Base-by-base conservation (phyloP, 306 rosid species). In the Quercus engelmannii region DNA sequence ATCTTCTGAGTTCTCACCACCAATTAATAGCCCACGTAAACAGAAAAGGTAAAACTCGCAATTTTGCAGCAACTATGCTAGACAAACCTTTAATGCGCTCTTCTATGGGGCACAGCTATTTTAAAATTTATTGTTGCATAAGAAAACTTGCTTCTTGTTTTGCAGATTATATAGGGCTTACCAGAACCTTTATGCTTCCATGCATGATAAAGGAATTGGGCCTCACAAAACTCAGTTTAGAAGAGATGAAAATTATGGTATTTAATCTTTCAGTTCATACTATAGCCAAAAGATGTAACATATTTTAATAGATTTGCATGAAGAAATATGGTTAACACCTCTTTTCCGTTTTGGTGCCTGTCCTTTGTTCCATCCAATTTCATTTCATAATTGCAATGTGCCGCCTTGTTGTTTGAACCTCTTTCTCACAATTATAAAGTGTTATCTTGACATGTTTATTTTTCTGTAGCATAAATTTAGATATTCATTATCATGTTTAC, bases 171-270 rank as follows among this genome's bases (percentile, higher is more conserved):
- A 87, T 83, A 88, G 94, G 88, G 97, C 97, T 38, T 94, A 94
- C 86, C 93, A 92, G 84, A 94, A 89, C 54, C 87, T 94, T 83
- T 92, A 87, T 83, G 84, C 87, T 72, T 94, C 97, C 76, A 91
- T 94, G 98, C 98, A 94, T 64, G 94, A 89, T 31, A 85, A 82
- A 87, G 98, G 94, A 85, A 82, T 85, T 52, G 97, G 97, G 31
- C 97, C 97, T 21, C 92, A 94, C 91, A 92, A 92, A 87, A 94
- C 98, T 64, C 97, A 91, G 82, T 92, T 92, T 82, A 88, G 92
- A 92, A 89, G 97, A 86, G 98, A 94, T 78, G 98, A 94, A 78
- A 84, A 91, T 80, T 91, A 94, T 3, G 97, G 98, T 94, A 91
- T 78, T 62, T 11, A 61, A 57, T 80, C 56, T 74, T 77, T 55